A percentile compares a stretch with the other conserved stretches of the same genome.
Conservation (phyloP, 2,329 filamentous ascomycete genomes). For the Calonectria fujianensis region DNA sequence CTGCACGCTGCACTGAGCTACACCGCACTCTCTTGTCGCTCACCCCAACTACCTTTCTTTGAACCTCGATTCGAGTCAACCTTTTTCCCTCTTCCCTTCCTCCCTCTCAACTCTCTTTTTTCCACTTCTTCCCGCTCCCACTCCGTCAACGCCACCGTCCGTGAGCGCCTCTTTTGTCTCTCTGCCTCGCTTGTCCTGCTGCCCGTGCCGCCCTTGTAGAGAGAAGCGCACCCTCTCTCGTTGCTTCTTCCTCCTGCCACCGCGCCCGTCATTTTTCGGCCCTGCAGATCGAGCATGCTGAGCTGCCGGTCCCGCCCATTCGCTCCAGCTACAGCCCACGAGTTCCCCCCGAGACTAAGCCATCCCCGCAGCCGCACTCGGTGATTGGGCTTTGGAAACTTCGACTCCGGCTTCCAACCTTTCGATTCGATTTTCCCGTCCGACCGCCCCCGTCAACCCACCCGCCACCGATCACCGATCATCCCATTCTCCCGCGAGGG, state of each 20-base stretch:
- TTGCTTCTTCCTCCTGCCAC: constrained; percentile 17
- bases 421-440: constrained; percentile 36
- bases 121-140: background rate
- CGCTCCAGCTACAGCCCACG: constrained; percentile 49
- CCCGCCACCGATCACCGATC: constrained; percentile 23
- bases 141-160: constrained; percentile 18
- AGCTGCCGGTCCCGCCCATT: constrained; percentile 47
- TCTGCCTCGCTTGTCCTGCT: constrained; percentile 5
- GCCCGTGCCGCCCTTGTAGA: constrained; percentile 1
- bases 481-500: constrained; percentile 6
- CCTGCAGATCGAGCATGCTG: constrained; percentile 44
- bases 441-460: constrained; percentile 26
- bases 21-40: constrained; percentile 36
- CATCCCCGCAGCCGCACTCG: constrained; percentile 53
- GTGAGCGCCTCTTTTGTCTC: constrained; percentile 21
- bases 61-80: constrained; percentile 21
- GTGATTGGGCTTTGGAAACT: constrained; percentile 43
- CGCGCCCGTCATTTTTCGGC: constrained; percentile 35
- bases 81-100: background rate
- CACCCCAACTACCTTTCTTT: constrained; percentile 12
- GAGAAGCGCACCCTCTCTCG: constrained; percentile 1
- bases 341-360: constrained; percentile 51
- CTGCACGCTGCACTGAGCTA: constrained; percentile 28
- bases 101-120: constrained; percentile 6
- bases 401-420: constrained; percentile 31